Base-by-base conservation (phyloP, 1,139 yeast genomes). In the Nadsonia commutata region DNA sequence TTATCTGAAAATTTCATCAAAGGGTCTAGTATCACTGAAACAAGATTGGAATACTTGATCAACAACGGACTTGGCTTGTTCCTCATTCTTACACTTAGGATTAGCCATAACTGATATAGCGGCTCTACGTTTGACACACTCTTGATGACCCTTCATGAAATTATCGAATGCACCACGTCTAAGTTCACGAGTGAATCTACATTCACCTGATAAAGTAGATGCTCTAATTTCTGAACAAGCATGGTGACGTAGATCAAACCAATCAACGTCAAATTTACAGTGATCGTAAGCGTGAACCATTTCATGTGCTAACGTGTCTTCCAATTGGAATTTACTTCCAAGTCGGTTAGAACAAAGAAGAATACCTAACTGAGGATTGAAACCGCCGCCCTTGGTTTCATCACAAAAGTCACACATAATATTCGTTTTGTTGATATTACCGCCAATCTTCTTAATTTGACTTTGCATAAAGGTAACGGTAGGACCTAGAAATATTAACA, bases 211-310 rank as follows among this genome's bases (percentile, higher is more conserved):
- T 36, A 90, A 68, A 57, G 84, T 80, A 13, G 94, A 80, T 0
- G 98, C 98, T 48, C 99, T 70, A 43, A 90, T 85, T 63, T 90
- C 98, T 0, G 96, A 80, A 61, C 98, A 93, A 0, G 98, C 98
- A 59, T 90, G 98, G 57, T 90, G 98, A 55, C 76, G 76, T 56
- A 93, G 67, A 60, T 90, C 76, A 45, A 71, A 59, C 78, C 94
- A 80, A 59, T 90, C 82, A 8, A 90, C 85, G 44, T 84, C 69
- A 66, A 93, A 90, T 59, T 85, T 80, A 52, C 85, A 68, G 57
- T 86, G 80, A 61, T 90, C 99, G 62, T 85, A 90, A 44, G 88
- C 93, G 62, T 90, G 99, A 19, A 93, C 79, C 59, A 90, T 69
- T 57, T 90, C 99, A 59, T 90, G 99, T 2, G 96, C 73, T 49